Evolutionary conservation across 768 basidiomycete species (phyloP).

Genomic region (Kwoniella newhampshirensis): DNA sequence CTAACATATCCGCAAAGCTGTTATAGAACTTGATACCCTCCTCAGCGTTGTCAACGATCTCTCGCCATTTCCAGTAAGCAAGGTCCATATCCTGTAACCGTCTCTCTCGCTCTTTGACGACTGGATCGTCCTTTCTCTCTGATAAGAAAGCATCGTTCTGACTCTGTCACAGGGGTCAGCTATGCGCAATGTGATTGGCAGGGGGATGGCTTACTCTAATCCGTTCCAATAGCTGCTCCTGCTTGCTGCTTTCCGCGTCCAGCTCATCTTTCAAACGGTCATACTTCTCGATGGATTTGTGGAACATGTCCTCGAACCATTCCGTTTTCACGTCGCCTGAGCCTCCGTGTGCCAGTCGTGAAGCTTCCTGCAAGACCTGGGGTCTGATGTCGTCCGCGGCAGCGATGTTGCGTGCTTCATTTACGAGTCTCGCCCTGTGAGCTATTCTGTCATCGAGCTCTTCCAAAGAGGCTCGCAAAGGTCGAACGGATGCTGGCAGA

Average conservation of each 20-base stretch:
- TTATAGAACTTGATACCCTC: constrained; percentile 96
- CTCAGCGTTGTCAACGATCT: constrained; percentile 77
- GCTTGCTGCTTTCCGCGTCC: constrained; percentile 62
- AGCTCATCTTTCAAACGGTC: constrained; percentile 65
- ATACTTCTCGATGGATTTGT: constrained; percentile 77
- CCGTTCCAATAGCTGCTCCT: constrained; percentile 65
- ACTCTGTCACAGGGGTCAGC: constrained; percentile 54
- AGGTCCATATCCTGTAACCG: constrained; percentile 78
- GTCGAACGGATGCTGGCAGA: constrained; percentile 43
- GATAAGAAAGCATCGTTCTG: constrained; percentile 72
- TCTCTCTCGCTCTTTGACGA: constrained; percentile 74
- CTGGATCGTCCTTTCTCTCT: constrained; percentile 73
- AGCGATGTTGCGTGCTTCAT: constrained; percentile 64
- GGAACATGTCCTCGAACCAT: constrained; percentile 82
- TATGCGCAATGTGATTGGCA: neutral
- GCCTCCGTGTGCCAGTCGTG: constrained; percentile 62
- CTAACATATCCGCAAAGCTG: constrained; percentile 70
- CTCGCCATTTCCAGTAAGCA: constrained; percentile 82
- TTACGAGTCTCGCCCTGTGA: constrained; percentile 64
- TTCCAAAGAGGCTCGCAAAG: constrained; percentile 63
- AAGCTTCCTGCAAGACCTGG: constrained; percentile 66
- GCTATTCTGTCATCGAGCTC: constrained; percentile 71
- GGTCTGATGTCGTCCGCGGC: constrained; percentile 72
- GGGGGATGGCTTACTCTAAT: constrained; percentile 63
- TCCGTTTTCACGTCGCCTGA: constrained; percentile 68